Base-by-base conservation (phyloP, 2,329 filamentous ascomycete species). In the Colletotrichum noveboracense region DNA sequence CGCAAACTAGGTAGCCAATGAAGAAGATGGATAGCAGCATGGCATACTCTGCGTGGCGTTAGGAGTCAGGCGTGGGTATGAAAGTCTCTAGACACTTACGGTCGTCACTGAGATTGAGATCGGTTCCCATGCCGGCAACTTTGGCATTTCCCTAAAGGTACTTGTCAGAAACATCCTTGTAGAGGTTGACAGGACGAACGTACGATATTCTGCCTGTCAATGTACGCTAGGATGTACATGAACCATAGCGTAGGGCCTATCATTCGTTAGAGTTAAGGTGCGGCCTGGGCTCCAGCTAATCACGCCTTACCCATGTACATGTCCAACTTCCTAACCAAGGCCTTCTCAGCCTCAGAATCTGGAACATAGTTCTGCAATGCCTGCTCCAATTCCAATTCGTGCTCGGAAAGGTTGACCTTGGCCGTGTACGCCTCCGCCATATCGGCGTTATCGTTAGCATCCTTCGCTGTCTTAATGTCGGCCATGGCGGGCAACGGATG, bases 21-120 rank as follows among this genome's bases (percentile, higher is more conserved):
- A 90, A 90, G 82, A 91, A 91, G 6, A 91, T 87, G 2, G 89
- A 85, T 16, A 91, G 79, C 5, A 86, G 81, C 72, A 88, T 85
- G 1, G 85, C 87, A 79, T 91, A 91, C 78, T 90, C 81, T 66
- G 32, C 3, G 2, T 14, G 2, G 16, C 1, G 18, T 61, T 62
- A 68, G 26, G 6, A 21, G 3, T 56, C 6, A 0, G 32, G 24
- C 38, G 18, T 3, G 3, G 18, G 5, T 21, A 4, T 2, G 38
- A 48, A 48, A 12, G n/a, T 28, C 24, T 7, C 28, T 28, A 52
- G 14, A 32, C 34, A 52, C 67, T 58, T 58, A 67, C 62, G 32
- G 75, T 84, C 83, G 4, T 87, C 88, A 21, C 80, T 82, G 65
- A 89, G 84, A 0, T 81, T 76, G 21, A 89, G 81, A 74, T 89